phyloP scores from a whole-genome alignment of 331 rosid genomes.

The Spiraea crenata region DNA sequence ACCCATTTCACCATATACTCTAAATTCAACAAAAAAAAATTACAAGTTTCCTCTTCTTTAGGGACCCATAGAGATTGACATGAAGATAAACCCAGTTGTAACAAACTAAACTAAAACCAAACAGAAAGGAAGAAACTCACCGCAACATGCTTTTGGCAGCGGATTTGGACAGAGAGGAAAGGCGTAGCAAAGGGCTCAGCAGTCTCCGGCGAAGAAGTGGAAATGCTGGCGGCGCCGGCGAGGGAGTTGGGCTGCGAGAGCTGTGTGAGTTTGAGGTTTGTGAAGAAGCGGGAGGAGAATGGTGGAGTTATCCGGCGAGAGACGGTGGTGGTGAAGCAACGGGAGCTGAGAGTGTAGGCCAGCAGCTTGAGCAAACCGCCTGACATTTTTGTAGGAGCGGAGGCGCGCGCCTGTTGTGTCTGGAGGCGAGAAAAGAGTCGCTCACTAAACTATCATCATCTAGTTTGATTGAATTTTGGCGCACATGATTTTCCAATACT shows the following conservation, averaged over 20 bases:
- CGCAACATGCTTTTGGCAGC: slow-evolving; percentile 57
- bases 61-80: neutral
- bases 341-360: slow-evolving; percentile 33
- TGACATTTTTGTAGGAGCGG: slow-evolving; percentile 36
- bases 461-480: too few species aligned
- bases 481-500: too few species aligned
- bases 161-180: slow-evolving; percentile 61
- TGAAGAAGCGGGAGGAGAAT: slow-evolving; percentile 26
- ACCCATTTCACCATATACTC: neutral
- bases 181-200: slow-evolving; percentile 34
- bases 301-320: slow-evolving; percentile 29
- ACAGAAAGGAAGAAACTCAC: slow-evolving; percentile 44
- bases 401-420: too few species aligned
- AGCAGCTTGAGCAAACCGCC: slow-evolving; percentile 47
- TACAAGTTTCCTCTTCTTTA: neutral
- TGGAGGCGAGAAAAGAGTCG: too few species aligned
- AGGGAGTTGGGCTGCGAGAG: slow-evolving; percentile 17
- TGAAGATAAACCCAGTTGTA: neutral
- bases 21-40: neutral
- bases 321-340: slow-evolving; percentile 16
- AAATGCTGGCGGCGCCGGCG: slow-evolving; percentile 31
- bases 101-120: neutral
- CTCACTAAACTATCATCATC: too few species aligned
- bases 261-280: slow-evolving; percentile 24
- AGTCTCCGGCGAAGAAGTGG: slow-evolving; percentile 33